Base-by-base conservation (phyloP, 1,284 basidiomycete genomes). In the Amylostereum chailletii region DNA sequence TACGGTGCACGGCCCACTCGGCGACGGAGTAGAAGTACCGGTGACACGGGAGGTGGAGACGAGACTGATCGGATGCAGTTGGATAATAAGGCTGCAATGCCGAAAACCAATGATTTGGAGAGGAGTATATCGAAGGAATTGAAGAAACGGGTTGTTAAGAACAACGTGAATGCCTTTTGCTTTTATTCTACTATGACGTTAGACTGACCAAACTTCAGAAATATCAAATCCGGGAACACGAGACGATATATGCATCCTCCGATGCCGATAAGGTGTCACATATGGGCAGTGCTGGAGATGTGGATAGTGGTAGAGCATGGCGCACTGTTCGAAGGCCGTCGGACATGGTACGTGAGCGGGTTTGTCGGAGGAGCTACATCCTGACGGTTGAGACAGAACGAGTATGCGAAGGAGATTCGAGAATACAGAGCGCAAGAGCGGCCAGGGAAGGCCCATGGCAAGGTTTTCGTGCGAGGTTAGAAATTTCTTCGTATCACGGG, bases 401-500 rank as follows among this genome's bases (percentile, higher is more conserved):
- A 96, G 65, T 93, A 95, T 62, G 82, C 90, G 30, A 86, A 87
- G 57, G 87, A 94, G 63, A 87, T 96, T 56, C 81, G 77, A 57
- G 88, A 90, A 58, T 84, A 87, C 55, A 79, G 85, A 27, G 77
- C 82, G 1, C 81, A 83, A 60, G 86, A 90, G 51, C 86, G 83
- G 53, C 70, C 77, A 19, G 86, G 83, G 47, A 94, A 91, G 61
- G 76, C 84, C 0, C 81, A 88, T 51, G 94, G 92, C 43, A 96
- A 95, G 60, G 86, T 97, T 30, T 99, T 98, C 61, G 90, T 99
- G 49, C 87, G 88, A 75, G 87, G 90, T 84, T 53, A 53, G 74
- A 19, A 19, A 60, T 5, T 34, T 10, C 4, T 34, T 30, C 34
- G 8, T 32, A 5, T 4, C 30, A 45, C 19, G 38, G 34, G 37